Evolutionary conservation across 176 grass and related monocot species (phyloP).

Genomic region (Tillandsia fasciculata): DNA sequence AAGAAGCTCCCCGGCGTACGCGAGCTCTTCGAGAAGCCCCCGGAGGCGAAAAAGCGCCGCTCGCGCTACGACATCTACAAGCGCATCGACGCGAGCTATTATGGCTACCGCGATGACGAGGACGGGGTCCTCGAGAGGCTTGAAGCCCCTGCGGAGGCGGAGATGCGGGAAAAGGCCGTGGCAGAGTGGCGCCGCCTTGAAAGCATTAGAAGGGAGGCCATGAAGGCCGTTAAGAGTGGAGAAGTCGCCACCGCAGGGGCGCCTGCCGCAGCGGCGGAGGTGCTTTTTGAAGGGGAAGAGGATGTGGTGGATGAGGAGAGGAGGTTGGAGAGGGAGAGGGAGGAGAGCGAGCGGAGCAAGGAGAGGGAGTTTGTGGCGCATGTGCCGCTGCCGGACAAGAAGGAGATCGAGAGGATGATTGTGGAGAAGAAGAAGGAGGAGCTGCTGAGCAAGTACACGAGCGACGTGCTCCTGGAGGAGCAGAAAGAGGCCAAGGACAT

Average conservation of each 20-base stretch:
- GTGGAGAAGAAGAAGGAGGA: conserved; percentile 91
- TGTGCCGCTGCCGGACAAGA: conserved; percentile 78
- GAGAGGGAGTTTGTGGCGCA: conserved; percentile 73
- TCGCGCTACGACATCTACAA: conserved; percentile 92
- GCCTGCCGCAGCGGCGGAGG: conserved; percentile 26
- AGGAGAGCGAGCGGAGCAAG: conserved; percentile 47
- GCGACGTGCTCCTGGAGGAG: conserved; percentile 50
- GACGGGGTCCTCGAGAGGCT: conserved; percentile 83
- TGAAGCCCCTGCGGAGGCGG: conserved; percentile 52
- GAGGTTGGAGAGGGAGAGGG: conserved; percentile 49
- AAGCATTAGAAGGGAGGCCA: conserved; percentile 56
- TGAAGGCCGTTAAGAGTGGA: conserved; percentile 73
- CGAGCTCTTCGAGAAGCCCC: conserved; percentile 93
- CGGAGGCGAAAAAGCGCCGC: conserved; percentile 64
- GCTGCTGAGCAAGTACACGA: conserved; percentile 80
- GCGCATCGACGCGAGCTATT: conserved; percentile 83
- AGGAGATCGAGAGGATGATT: conserved; percentile 93
- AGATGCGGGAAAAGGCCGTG: conserved; percentile 44
- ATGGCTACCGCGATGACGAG: conserved; percentile 90
- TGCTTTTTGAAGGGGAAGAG: conserved; percentile 85
- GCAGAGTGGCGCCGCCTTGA: conserved; percentile 73
- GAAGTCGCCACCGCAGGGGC: conserved; percentile 51
- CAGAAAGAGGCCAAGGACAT: conserved; percentile 87
- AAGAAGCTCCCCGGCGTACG: conserved; percentile 91
- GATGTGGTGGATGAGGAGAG: conserved; percentile 94